Base-by-base conservation (phyloP, 371 early-diverging fungal genomes). In the Batkoa obscura region DNA sequence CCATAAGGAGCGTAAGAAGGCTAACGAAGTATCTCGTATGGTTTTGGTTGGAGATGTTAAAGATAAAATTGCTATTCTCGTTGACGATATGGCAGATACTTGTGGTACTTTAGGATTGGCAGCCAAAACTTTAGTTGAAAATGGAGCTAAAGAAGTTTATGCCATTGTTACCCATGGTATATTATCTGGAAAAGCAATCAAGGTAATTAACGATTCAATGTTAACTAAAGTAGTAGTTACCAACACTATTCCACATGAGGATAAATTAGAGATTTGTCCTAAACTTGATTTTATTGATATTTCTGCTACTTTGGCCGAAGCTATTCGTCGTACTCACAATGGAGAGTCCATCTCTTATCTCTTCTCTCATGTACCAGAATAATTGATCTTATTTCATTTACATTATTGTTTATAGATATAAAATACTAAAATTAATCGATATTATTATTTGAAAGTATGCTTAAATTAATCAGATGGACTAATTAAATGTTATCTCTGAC, bases 41-140 rank as follows among this genome's bases (percentile, higher is more conserved):
- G 84, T 86, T 65, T 73, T 96, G 15, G 94, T 97, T 2, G 97
- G 95, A 38, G 88, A 94, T 66, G 97, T 96, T 36, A 72, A 69
- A 56, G 86, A 77, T 45, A 80, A 82, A 58, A 71, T 73, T 1
- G 85, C 84, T 50, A 85, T 94, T 49, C 66, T 94, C 35, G 82
- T 96, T 15, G 96, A 96, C 65, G 96, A 96, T 67, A 93, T 96
- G 68, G 86, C 89, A 30, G 94, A 94, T 65, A 96, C 94, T 9
- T 89, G 85, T 34, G 80, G 77, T 54, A 96, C 97, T 0, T 72
- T 96, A 51, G 84, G 83, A 43, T 74, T 82, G 48, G 97, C 94
- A 0, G 90, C 97, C 42, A 79, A 86, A 59, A 68, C 86, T 31
- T 70, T 96, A 32, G 76, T 78, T 58, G 81, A 84, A 50, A 82